phyloP scores from a whole-genome alignment of 2,329 filamentous ascomycete genomes.

The Fusarium sp. region DNA sequence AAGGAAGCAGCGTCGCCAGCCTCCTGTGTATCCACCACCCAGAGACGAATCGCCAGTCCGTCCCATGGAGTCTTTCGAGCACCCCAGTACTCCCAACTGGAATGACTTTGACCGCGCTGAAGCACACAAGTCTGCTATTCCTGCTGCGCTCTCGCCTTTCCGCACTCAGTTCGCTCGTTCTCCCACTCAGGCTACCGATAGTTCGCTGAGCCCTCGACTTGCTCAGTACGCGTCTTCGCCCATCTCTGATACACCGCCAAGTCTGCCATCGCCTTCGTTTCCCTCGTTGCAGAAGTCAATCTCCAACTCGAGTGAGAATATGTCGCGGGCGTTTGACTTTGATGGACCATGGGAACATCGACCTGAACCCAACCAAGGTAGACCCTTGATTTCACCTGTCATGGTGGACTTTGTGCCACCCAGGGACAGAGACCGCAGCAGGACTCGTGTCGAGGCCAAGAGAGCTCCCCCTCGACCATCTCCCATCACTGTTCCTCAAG shows the following conservation, averaged over 20 bases:
- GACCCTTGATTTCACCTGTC: constrained; percentile 50
- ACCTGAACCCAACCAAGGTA: constrained; percentile 16
- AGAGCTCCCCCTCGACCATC: constrained; percentile 51
- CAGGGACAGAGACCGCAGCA: constrained; percentile 31
- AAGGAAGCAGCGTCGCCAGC: constrained; percentile 40
- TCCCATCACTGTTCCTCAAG: constrained; percentile 48
- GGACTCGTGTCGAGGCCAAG: constrained; percentile 48
- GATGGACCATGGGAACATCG: constrained; percentile 11
- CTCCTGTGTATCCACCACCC: constrained; percentile 41
- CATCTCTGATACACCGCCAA: constrained; percentile 48
- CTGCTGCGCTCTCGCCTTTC: constrained; percentile 51
- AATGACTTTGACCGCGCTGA: constrained; percentile 46
- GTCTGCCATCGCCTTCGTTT: constrained; percentile 54
- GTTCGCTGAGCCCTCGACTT: constrained; percentile 23
- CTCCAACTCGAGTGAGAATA: constrained; percentile 49
- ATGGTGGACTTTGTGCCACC: constrained; percentile 45
- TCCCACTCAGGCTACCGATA: constrained; percentile 24
- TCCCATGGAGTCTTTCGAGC: constrained; percentile 7
- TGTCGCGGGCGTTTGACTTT: constrained; percentile 50
- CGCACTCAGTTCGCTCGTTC: constrained; percentile 26
- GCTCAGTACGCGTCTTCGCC: constrained; percentile 45
- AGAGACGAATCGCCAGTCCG: constrained; percentile 20
- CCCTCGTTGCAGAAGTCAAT: constrained; percentile 52
- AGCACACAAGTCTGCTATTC: constrained; percentile 52
- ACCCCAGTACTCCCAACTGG: constrained; percentile 45